Percentiles rank a stretch among this genome's conserved stretches.
These are phyloP conservation scores for Xylaria palmicola DNA, from an alignment of 495 filamentous ascomycete species.

Conservation along the genomic window DNA sequence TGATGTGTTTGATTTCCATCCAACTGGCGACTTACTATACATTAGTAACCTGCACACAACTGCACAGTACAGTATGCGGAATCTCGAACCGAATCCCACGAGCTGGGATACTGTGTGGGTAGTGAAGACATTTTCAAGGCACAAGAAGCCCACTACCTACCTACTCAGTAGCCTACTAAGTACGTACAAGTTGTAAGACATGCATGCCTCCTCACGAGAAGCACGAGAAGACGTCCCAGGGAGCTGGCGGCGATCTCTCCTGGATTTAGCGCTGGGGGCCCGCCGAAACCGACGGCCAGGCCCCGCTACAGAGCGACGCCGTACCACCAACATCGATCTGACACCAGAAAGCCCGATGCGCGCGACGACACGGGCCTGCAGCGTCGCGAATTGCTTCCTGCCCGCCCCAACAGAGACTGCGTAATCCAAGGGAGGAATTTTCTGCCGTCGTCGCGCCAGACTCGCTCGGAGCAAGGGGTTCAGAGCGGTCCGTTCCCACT, in stretches of 20 bases:
- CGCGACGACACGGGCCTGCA: not conserved
- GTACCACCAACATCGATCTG: slow-evolving; percentile 4
- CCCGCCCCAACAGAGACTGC: not conserved
- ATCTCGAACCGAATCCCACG: not conserved
- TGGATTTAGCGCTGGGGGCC: not conserved
- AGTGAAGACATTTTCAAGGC: no score
- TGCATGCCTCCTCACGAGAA: slow-evolving; percentile 1
- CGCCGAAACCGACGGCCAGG: not conserved
- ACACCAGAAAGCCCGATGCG: slow-evolving; percentile 13
- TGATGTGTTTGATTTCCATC: not conserved
- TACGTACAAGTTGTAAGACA: not conserved
- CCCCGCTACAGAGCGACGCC: slow-evolving; percentile 2
- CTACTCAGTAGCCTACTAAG: not conserved
- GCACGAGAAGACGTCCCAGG: not conserved
- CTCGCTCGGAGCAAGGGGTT: no score
- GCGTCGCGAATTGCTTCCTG: slow-evolving; percentile 2
- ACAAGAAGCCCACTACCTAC: no score
- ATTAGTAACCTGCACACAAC: no score
- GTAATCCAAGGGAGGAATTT: not conserved
- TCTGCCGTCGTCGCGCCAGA: no score
- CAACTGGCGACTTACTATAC: not conserved
- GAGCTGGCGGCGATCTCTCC: slow-evolving; percentile 11
- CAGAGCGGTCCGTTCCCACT: no score
- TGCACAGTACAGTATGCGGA: not conserved
- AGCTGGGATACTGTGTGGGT: slow-evolving; percentile 6